A percentile compares a stretch with the other conserved stretches of the same genome.
Conservation (phyloP, 106 monocot genomes). For the Ottelia alismoides region DNA sequence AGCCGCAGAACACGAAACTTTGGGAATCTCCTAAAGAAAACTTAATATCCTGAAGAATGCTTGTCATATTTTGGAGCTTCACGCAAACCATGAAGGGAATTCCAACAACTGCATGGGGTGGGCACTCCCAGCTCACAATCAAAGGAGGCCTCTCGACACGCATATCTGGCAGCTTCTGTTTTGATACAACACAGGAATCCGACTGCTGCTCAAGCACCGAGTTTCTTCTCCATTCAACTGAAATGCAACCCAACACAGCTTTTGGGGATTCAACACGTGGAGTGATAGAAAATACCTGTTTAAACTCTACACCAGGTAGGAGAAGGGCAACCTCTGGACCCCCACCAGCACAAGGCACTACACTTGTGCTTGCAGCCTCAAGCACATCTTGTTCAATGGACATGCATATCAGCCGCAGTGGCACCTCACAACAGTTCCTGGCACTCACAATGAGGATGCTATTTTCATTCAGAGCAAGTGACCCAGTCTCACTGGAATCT, state of each 20-base stretch:
- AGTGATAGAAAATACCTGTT: slow-evolving; percentile 54
- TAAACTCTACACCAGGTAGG: slow-evolving; percentile 70
- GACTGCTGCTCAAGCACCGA: slow-evolving; percentile 3
- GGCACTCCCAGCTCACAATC: slow-evolving; percentile 55
- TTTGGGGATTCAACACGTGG: slow-evolving; percentile 30
- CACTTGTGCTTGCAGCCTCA: slow-evolving; percentile 12
- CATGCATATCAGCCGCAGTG: slow-evolving; percentile 41
- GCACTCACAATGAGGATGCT: slow-evolving; percentile 56
- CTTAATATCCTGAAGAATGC: slow-evolving; percentile 88
- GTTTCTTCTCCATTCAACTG: slow-evolving; percentile 49
- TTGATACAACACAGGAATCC: slow-evolving; percentile 19
- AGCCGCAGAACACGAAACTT: slow-evolving; percentile 81
- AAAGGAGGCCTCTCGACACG: slow-evolving; percentile 61
- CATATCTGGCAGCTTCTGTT: slow-evolving; percentile 54
- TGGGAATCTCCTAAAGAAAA: slow-evolving; percentile 74
- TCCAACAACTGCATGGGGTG: slow-evolving; percentile 74
- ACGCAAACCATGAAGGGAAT: slow-evolving; percentile 55
- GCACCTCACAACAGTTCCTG: slow-evolving; percentile 77
- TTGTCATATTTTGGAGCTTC: slow-evolving; percentile 53
- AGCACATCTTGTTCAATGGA: slow-evolving; percentile 30
- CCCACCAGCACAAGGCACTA: slow-evolving; percentile 28
- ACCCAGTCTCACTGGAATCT: slow-evolving; percentile 17
- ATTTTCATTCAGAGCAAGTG: slow-evolving; percentile 51
- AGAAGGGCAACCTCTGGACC: slow-evolving; percentile 20
- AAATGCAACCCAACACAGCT: slow-evolving; percentile 39